These are phyloP conservation scores for Colletotrichum eleusines DNA, from an alignment of 2,329 filamentous ascomycete species.

Conservation along the genomic window DNA sequence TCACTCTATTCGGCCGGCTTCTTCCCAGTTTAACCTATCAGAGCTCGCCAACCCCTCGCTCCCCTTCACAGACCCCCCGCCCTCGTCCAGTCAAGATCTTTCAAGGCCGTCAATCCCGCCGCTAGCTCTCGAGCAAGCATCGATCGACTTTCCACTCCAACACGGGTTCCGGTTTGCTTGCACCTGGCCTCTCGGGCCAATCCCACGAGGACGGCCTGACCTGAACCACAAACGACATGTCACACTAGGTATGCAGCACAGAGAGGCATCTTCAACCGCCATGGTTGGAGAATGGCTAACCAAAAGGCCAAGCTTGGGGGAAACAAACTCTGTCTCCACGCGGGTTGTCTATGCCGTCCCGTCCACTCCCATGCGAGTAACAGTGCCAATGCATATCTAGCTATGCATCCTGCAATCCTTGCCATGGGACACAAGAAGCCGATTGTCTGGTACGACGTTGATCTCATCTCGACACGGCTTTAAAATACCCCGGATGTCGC, in stretches of 20 bases:
- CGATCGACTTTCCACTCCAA: slow-evolving; percentile 27
- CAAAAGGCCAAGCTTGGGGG: slow-evolving; percentile 26
- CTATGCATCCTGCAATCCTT: slow-evolving; percentile 25
- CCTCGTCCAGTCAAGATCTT: slow-evolving; percentile 29
- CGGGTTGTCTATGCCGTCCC: background rate
- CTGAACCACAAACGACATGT: slow-evolving; percentile 12
- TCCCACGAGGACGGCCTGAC: slow-evolving; percentile 32
- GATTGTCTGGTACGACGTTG: slow-evolving; percentile 26
- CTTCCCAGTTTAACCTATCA: slow-evolving; percentile 18
- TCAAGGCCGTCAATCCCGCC: slow-evolving; percentile 41
- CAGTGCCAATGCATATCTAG: slow-evolving; percentile 2
- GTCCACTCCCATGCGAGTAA: slow-evolving; percentile 8
- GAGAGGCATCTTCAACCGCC: slow-evolving; percentile 11
- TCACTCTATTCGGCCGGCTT: background rate
- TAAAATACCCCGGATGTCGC: slow-evolving; percentile 29
- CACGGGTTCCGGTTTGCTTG: slow-evolving; percentile 20
- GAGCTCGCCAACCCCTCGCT: slow-evolving; percentile 23
- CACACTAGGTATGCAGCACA: slow-evolving; percentile 4
- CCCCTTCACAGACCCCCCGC: slow-evolving; percentile 16
- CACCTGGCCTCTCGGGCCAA: slow-evolving; percentile 21
- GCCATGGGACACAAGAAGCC: slow-evolving; percentile 24
- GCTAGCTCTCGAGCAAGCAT: slow-evolving; percentile 17
- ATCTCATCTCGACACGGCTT: slow-evolving; percentile 24
- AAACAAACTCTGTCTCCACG: slow-evolving; percentile 13
- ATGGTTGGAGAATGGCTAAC: slow-evolving; percentile 31